These are phyloP conservation scores for Mycena sanguinolenta DNA, from an alignment of 768 basidiomycete genomes.

Conservation along the genomic window DNA sequence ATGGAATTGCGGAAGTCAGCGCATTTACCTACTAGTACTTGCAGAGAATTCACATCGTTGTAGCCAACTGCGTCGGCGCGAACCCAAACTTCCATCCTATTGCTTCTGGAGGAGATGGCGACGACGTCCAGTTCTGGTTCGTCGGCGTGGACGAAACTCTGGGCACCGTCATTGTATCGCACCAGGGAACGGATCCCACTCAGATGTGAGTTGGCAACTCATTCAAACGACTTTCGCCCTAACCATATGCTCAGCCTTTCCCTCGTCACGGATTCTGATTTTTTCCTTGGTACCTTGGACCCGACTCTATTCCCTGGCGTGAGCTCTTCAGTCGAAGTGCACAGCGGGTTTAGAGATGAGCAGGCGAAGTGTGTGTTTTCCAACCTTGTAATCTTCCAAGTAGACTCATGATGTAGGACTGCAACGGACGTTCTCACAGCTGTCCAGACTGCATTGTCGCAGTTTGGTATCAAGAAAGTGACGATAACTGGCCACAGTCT, in stretches of 20 bases:
- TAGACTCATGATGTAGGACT: slow-evolving; percentile 46
- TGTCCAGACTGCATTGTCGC: slow-evolving; percentile 50
- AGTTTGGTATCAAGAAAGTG: slow-evolving; percentile 50
- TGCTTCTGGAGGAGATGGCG: slow-evolving; percentile 64
- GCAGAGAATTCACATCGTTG: not conserved
- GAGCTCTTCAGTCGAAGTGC: slow-evolving; percentile 53
- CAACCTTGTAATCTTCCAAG: not conserved
- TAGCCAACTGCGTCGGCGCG: slow-evolving; percentile 60
- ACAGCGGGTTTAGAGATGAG: slow-evolving; percentile 57
- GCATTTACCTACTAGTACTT: not conserved
- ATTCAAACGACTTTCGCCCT: not conserved
- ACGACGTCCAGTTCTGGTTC: slow-evolving; percentile 59
- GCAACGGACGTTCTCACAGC: slow-evolving; percentile 56
- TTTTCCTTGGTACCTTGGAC: slow-evolving; percentile 51
- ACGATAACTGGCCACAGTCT: slow-evolving; percentile 61
- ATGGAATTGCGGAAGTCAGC: slow-evolving; percentile 67
- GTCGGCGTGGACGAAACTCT: slow-evolving; percentile 56
- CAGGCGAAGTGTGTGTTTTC: slow-evolving; percentile 52
- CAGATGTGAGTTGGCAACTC: slow-evolving; percentile 39
- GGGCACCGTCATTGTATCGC: slow-evolving; percentile 51
- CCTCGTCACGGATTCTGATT: slow-evolving; percentile 53
- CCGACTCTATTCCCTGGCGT: slow-evolving; percentile 60
- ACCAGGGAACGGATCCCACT: slow-evolving; percentile 50
- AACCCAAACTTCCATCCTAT: slow-evolving; percentile 62
- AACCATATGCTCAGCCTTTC: slow-evolving; percentile 36